Base-by-base conservation (phyloP, 2,329 filamentous ascomycete genomes). In the Lasiodiplodia citricola region DNA sequence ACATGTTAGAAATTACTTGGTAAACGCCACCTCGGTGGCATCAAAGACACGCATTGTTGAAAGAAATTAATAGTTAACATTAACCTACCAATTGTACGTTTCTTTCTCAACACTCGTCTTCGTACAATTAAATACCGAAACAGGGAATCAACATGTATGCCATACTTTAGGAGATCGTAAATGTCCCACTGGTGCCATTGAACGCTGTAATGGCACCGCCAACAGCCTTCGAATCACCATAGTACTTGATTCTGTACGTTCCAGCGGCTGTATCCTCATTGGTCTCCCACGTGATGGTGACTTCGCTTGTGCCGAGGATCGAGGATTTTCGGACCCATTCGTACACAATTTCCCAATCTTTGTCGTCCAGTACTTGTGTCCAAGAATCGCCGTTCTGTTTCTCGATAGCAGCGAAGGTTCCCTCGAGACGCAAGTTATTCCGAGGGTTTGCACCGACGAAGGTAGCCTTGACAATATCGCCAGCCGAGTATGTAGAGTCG, bases 391-490 rank as follows among this genome's bases (percentile, higher is more conserved):
- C 50, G 73, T 84, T 77, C 58, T 87, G 83, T 75, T 83, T 84
- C 82, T 97, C 94, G 0, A 97, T 87, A 0, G 91, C 88, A 0
- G 90, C 90, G 78, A 89, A 97, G 0, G 93, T 97, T 2, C 85
- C 86, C 74, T 92, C 94, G 2, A 93, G 87, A 2, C 89, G 87
- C 37, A 97, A 87, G 72, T 97, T 92, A 78, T 97, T 97, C 37
- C 95, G 87, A 18, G 95, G 95, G 75, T 97, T 97, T 0, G 94
- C 94, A 18, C 91, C 95, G 2, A 95, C 87, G 78, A 97, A 97
- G 0, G 85, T 89, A 0, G 86, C 91, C 18, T 82, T 86, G 60
- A 94, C 87, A 4, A 83, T 82, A 38, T 87, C 85, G 3, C 93
- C 92, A 10, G 86, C 80, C 0, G 79, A 71, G 76, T 92, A 93